phyloP scores from a whole-genome alignment of 2,329 filamentous ascomycete genomes.

The Xylariaceae sp. region DNA sequence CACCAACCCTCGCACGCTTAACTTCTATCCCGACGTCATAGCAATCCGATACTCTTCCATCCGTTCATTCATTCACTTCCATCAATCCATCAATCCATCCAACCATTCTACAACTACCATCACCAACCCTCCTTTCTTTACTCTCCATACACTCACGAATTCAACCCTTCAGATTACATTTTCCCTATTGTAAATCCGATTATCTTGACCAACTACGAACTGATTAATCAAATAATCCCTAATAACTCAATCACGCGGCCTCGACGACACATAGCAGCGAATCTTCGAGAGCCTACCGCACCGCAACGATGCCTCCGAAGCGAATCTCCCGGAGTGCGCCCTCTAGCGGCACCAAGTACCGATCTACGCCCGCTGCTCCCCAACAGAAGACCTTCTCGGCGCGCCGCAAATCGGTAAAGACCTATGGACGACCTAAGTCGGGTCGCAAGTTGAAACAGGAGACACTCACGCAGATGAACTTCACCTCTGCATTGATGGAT shows the following conservation, averaged over 20 bases:
- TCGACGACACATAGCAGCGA: no score
- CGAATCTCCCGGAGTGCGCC: conserved; percentile 23
- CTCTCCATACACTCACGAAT: neutral
- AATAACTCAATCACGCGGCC: neutral
- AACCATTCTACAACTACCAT: neutral
- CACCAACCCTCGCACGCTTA: no score
- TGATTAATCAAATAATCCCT: neutral
- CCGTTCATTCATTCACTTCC: neutral
- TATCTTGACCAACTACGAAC: no score
- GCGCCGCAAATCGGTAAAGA: conserved; percentile 24
- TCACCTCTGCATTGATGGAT: conserved; percentile 23
- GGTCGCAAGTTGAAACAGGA: conserved; percentile 21
- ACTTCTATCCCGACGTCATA: neutral
- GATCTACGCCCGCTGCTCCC: conserved; percentile 25
- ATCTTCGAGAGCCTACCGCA: neutral
- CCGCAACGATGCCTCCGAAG: conserved; percentile 25
- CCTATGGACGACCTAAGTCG: conserved; percentile 25
- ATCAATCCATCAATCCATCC: no score
- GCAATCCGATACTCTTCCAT: neutral
- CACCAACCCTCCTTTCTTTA: neutral
- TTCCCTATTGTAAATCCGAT: neutral
- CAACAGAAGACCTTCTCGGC: conserved; percentile 26
- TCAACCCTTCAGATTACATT: neutral
- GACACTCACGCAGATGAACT: conserved; percentile 32
- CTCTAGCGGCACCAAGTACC: conserved; percentile 20